phyloP scores from a whole-genome alignment of 2,329 filamentous ascomycete species.

The Colletotrichum destructivum region DNA sequence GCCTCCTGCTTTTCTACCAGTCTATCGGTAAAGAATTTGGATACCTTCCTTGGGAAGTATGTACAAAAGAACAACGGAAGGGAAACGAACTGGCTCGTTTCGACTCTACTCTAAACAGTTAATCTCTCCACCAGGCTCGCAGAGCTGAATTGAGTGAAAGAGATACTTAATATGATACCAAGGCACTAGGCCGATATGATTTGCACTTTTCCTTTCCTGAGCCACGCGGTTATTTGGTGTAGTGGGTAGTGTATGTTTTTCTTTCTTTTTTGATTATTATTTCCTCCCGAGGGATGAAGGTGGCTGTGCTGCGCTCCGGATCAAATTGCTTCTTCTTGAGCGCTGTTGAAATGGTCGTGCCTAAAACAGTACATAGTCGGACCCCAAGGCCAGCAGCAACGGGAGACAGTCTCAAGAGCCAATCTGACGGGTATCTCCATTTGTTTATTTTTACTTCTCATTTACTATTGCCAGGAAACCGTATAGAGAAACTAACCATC shows the following conservation, averaged over 20 bases:
- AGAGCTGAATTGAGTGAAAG: slow-evolving; percentile 21
- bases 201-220: neutral
- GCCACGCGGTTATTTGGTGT: neutral
- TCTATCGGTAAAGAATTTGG: slow-evolving; percentile 11
- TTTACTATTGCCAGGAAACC: neutral
- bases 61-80: slow-evolving; percentile 26
- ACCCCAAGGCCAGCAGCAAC: neutral
- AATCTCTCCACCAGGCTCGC: slow-evolving; percentile 11
- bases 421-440: slow-evolving; percentile 35
- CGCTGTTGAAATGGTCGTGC: neutral
- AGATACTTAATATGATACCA: slow-evolving; percentile 28
- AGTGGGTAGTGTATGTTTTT: neutral
- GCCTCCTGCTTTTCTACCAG: neutral
- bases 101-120: slow-evolving; percentile 26
- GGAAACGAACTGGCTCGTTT: slow-evolving; percentile 16
- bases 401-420: neutral
- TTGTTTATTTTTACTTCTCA: neutral
- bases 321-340: neutral
- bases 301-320: no score
- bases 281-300: neutral
- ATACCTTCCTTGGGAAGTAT: slow-evolving; percentile 10
- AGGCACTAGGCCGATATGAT: slow-evolving; percentile 29
- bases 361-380: neutral
- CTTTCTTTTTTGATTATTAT: neutral
- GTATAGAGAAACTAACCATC: neutral